Percentiles rank a stretch among this genome's conserved stretches.
Evolutionary conservation across 1,284 basidiomycete genomes (phyloP).

Genomic region (Coriolopsis trogii): DNA sequence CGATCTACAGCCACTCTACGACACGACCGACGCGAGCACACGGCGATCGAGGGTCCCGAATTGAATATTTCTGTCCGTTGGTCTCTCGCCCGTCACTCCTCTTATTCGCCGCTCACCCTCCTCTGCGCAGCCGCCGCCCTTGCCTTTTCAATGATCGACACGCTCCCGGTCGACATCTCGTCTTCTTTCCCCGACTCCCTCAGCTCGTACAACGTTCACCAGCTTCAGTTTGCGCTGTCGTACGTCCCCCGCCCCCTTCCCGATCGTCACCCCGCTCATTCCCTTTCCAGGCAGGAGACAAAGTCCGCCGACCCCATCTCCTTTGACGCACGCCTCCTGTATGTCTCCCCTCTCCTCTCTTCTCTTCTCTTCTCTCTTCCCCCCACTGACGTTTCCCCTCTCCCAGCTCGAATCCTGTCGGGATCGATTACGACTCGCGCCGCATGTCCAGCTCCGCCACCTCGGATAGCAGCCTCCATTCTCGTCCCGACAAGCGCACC

Average conservation of each 20-base stretch:
- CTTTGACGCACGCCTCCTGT: constrained; percentile 26
- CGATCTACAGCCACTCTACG: constrained; percentile 26
- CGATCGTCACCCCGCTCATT: constrained; percentile 1
- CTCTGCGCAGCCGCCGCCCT: constrained; percentile 16
- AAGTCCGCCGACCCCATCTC: constrained; percentile 25
- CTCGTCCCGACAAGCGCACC: constrained; percentile 59
- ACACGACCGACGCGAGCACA: constrained; percentile 21
- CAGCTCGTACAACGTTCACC: constrained; percentile 63
- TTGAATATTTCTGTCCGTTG: constrained; percentile 15
- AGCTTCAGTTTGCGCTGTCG: constrained; percentile 54
- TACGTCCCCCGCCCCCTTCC: constrained; percentile 30
- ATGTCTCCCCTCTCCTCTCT: constrained; percentile 10
- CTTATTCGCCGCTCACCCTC: constrained; percentile 17
- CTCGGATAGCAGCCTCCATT: constrained; percentile 63
- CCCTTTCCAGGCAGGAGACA: constrained; percentile 10
- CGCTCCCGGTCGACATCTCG: constrained; percentile 34
- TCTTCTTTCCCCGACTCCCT: constrained; percentile 41
- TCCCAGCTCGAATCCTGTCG: constrained; percentile 31
- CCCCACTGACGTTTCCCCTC: constrained; percentile 50
- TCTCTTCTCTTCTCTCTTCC: constrained; percentile 36
- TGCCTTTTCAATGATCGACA: constrained; percentile 37
- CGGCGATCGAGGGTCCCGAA: constrained; percentile 19
- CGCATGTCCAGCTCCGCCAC: constrained; percentile 42
- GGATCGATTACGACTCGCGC: constrained; percentile 41
- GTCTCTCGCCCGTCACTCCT: constrained; percentile 5